Evolutionary conservation across 768 basidiomycete genomes (phyloP).

Genomic region (Lactifluus piperatus): DNA sequence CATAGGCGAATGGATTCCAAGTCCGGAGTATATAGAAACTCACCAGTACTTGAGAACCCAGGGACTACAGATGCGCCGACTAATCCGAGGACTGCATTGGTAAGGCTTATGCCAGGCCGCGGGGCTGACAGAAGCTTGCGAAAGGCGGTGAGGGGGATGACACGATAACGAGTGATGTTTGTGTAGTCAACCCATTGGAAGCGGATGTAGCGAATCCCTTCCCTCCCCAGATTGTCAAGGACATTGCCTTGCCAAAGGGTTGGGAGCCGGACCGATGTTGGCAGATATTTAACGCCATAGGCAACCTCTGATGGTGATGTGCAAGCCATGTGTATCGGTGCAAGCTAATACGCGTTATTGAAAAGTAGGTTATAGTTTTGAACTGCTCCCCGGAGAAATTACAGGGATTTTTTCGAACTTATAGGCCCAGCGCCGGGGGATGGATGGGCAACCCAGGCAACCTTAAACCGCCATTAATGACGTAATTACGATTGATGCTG

Average conservation of each 20-base stretch:
- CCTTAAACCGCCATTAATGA: too few species aligned
- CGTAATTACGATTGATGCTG: too few species aligned
- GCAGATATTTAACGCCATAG: constrained; percentile 4
- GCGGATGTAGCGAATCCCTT: constrained; percentile 30
- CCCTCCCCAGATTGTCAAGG: background rate
- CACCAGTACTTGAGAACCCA: constrained; percentile 49
- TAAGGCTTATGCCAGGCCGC: constrained; percentile 45
- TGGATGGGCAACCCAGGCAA: too few species aligned
- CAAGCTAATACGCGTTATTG: too few species aligned
- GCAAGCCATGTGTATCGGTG: background rate
- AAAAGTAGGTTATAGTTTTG: too few species aligned
- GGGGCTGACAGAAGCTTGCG: constrained; percentile 39
- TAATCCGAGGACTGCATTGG: constrained; percentile 42
- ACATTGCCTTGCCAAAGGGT: background rate
- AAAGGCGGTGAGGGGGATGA: constrained; percentile 50
- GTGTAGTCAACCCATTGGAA: constrained; percentile 58
- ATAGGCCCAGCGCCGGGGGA: too few species aligned
- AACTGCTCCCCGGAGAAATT: too few species aligned
- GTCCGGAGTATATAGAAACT: constrained; percentile 54
- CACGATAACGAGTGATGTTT: constrained; percentile 51
- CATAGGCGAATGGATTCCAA: constrained; percentile 42
- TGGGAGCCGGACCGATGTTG: background rate
- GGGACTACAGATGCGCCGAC: constrained; percentile 38
- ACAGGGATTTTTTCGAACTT: too few species aligned
- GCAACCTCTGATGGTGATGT: background rate